These are phyloP conservation scores for Arachis monticola DNA, from an alignment of 331 rosid species.

Conservation along the genomic window DNA sequence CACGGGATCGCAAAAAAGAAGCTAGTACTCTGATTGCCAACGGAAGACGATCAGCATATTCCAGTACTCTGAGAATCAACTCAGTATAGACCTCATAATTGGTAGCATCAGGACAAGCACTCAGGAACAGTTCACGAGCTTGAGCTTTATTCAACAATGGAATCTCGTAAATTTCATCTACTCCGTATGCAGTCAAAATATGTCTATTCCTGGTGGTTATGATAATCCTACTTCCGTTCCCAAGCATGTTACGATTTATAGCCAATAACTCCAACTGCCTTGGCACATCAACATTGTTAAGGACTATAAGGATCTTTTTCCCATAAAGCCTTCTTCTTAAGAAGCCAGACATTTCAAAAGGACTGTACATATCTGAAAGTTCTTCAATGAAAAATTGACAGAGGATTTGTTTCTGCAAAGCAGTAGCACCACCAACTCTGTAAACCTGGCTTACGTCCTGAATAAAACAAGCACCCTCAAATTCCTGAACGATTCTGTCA, in stretches of 20 bases:
- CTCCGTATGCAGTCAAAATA: background rate
- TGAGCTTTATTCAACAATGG: background rate
- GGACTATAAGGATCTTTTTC: background rate
- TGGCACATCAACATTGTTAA: background rate
- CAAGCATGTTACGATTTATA: background rate
- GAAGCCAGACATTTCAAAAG: background rate
- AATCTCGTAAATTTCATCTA: background rate
- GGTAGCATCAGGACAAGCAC: background rate
- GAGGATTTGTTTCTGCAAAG: no score
- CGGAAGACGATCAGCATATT: no score
- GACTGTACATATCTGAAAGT: background rate
- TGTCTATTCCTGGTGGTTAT: background rate
- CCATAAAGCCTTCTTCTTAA: background rate
- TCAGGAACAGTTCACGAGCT: background rate
- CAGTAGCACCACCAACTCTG: no score
- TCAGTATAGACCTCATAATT: no score
- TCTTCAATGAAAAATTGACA: no score
- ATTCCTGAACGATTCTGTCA: no score
- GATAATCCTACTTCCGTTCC: background rate
- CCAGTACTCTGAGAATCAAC: no score
- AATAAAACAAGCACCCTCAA: no score
- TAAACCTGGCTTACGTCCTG: no score
- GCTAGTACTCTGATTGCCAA: no score
- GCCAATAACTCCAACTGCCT: background rate
- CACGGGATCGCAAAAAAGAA: no score